phyloP scores from a whole-genome alignment of 352 stramenopile genomes.

The Phytophthora hybrid region DNA sequence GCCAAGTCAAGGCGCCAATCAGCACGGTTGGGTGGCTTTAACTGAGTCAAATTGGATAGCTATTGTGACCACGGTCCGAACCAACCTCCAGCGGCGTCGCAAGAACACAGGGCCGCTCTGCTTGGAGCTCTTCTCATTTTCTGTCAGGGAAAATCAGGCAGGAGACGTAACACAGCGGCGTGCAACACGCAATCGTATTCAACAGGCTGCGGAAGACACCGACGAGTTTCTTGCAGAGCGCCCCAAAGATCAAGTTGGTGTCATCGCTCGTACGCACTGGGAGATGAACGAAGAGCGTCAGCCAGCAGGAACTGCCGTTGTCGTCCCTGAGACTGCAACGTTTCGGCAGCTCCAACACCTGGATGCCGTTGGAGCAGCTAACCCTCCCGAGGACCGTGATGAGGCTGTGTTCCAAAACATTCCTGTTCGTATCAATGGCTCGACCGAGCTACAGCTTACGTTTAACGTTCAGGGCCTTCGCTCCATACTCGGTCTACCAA shows the following conservation, averaged over 20 bases:
- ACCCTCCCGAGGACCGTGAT: background rate
- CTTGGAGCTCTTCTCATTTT: constrained; percentile 5
- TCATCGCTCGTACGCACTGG: background rate
- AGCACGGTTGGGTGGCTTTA: constrained; percentile 4
- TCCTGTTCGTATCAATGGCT: background rate
- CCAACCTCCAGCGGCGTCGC: background rate
- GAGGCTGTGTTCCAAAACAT: background rate
- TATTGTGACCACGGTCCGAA: background rate
- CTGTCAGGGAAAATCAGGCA: background rate
- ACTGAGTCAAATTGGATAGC: background rate
- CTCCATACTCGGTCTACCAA: background rate
- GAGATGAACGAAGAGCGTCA: background rate
- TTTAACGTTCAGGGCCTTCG: background rate
- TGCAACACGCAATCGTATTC: constrained; percentile 1
- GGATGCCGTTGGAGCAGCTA: background rate
- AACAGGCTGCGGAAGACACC: background rate
- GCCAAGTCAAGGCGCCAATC: constrained; percentile 2
- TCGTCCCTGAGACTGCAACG: background rate
- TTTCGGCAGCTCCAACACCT: background rate
- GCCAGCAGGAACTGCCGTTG: background rate
- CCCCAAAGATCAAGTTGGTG: background rate
- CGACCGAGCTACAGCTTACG: background rate
- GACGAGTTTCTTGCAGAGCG: background rate
- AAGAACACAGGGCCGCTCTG: background rate
- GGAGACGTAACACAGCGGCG: background rate